Evolutionary conservation across 2,329 filamentous ascomycete species (phyloP).

Genomic region (Dendrostoma leiphaemia): DNA sequence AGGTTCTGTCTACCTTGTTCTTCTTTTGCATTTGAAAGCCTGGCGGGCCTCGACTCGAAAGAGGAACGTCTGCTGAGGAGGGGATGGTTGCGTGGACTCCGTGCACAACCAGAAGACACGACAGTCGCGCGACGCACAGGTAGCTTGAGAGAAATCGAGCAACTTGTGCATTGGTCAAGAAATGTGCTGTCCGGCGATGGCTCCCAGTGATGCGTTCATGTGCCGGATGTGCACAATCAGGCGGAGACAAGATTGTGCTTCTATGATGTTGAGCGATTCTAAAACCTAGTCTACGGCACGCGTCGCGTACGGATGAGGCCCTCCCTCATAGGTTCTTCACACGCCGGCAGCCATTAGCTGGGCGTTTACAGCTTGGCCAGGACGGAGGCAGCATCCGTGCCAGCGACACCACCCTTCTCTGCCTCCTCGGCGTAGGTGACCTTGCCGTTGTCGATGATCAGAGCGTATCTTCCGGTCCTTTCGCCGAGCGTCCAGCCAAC

Average conservation of each 20-base stretch:
- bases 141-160: constrained; percentile 29
- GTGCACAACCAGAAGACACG: constrained; percentile 24
- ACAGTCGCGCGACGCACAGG: constrained; percentile 25
- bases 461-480: constrained; percentile 74
- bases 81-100: constrained; percentile 29
- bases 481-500: constrained; percentile 76
- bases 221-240: background rate
- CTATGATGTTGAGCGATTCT: constrained; percentile 8
- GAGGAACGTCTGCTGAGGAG: constrained; percentile 15
- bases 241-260: background rate
- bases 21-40: constrained; percentile 16
- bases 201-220: background rate
- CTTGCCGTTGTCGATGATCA: constrained; percentile 81
- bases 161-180: constrained; percentile 28
- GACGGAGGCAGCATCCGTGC: constrained; percentile 53
- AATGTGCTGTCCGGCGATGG: background rate
- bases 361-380: constrained; percentile 48
- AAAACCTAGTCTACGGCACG: constrained; percentile 3
- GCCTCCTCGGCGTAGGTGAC: constrained; percentile 77
- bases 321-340: no score
- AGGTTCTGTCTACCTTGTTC: constrained; percentile 20
- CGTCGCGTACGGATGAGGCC: no score
- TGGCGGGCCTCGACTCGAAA: constrained; percentile 15
- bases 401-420: constrained; percentile 40
- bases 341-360: background rate